phyloP scores from a whole-genome alignment of 2,329 filamentous ascomycete genomes.

The Thielaviopsis musarum region DNA sequence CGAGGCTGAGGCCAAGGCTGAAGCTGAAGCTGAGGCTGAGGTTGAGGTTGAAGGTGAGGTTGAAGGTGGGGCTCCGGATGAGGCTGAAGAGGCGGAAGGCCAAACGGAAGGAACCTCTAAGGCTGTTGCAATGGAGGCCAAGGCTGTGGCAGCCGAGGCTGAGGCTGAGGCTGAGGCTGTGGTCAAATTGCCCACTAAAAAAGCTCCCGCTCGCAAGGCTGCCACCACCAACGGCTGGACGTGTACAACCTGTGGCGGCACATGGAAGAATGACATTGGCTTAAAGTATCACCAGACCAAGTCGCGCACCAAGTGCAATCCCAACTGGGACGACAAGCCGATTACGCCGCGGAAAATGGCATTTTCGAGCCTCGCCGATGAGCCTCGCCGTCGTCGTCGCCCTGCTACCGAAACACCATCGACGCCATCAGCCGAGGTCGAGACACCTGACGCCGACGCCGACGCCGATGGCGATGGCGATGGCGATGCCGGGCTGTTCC shows the following conservation, averaged over 20 bases:
- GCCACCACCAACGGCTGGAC: conserved; percentile 20
- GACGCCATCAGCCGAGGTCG: not conserved
- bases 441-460: not conserved
- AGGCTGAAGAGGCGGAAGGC: not conserved
- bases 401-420: not conserved
- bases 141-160: not conserved
- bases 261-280: conserved; percentile 41
- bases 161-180: not conserved
- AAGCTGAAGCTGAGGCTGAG: not conserved
- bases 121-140: not conserved
- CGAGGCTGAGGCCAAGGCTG: not conserved
- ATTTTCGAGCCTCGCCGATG: not conserved
- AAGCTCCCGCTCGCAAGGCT: not conserved
- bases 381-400: no score
- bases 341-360: conserved; percentile 5
- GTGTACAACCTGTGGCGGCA: conserved; percentile 35
- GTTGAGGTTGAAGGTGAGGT: not conserved
- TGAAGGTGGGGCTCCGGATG: not conserved
- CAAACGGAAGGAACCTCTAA: not conserved
- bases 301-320: conserved; percentile 36
- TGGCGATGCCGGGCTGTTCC: not conserved
- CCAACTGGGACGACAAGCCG: conserved; percentile 19
- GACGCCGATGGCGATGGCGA: not conserved
- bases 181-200: not conserved
- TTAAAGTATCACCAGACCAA: conserved; percentile 42